phyloP scores from a whole-genome alignment of 1,139 yeast genomes.

The Magnusiomyces tetraspermus region DNA sequence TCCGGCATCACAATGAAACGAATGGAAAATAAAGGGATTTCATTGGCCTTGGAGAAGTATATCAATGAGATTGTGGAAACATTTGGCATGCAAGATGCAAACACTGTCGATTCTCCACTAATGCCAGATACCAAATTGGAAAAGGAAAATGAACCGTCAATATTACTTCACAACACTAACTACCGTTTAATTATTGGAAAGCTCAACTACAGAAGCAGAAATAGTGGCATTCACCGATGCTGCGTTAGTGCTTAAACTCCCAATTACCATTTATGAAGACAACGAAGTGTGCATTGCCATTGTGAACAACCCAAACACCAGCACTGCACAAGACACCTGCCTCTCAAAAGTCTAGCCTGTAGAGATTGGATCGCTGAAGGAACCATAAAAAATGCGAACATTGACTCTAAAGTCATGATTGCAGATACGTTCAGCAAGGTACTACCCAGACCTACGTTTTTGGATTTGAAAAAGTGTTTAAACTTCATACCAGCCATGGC shows the following conservation, averaged over 20 bases:
- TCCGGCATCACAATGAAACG: neutral
- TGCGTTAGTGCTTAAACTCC: neutral
- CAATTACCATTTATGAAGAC: neutral
- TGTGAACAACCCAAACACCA: neutral
- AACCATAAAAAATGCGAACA: neutral
- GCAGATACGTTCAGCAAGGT: neutral
- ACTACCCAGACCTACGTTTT: too few species aligned
- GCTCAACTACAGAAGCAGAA: neutral
- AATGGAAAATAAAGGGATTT: neutral
- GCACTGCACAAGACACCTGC: too few species aligned
- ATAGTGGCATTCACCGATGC: neutral
- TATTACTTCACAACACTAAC: too few species aligned
- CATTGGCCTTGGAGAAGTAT: neutral
- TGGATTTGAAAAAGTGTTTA: too few species aligned
- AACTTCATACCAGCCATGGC: too few species aligned
- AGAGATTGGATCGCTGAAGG: neutral
- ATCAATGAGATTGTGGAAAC: neutral
- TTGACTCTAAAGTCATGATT: neutral
- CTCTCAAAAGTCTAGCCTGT: neutral
- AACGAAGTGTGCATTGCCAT: neutral
- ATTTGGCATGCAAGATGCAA: neutral
- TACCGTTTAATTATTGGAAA: too few species aligned
- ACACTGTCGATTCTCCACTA: neutral
- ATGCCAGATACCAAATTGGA: neutral
- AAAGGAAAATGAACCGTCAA: neutral